Conservation (phyloP, 805 yeast genomes). For the Wickerhamomyces mucosus region DNA sequence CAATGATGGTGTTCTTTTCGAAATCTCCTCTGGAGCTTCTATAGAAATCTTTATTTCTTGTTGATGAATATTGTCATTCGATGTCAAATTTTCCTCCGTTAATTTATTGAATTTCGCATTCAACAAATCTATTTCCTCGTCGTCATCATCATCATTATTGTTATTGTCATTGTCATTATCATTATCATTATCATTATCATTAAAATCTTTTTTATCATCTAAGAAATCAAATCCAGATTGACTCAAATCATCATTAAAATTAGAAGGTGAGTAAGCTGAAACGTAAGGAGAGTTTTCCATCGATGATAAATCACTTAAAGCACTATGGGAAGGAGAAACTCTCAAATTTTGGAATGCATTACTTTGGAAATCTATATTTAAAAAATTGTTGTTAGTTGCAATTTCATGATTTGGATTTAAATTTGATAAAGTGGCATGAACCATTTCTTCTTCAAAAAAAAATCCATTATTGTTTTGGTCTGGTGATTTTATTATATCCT, state of each 20-base stretch:
- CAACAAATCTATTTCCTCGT: conserved; percentile 2
- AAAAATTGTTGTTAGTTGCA: conserved; percentile 2
- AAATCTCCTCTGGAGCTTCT: conserved; percentile 30
- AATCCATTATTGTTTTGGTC: too few relatives aligned
- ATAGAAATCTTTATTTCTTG: conserved; percentile 20
- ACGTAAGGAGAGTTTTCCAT: conserved; percentile 18
- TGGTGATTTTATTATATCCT: conserved; percentile 1
- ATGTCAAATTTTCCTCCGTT: conserved; percentile 14
- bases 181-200: background rate
- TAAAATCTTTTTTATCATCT: background rate
- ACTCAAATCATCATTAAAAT: conserved; percentile 11
- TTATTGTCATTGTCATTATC: background rate
- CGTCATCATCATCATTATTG: background rate
- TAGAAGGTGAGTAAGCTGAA: conserved; percentile 11
- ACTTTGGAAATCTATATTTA: conserved; percentile 11
- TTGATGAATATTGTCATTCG: conserved; percentile 5
- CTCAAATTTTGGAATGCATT: conserved; percentile 12
- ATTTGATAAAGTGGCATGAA: background rate
- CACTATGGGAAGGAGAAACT: conserved; percentile 3
- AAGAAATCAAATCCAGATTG: background rate
- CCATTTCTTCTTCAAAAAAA: too few relatives aligned
- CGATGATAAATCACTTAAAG: conserved; percentile 17
- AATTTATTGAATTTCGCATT: conserved; percentile 7
- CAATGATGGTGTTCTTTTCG: conserved; percentile 44
- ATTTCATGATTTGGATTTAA: conserved; percentile 1